Percentiles rank a stretch among this genome's conserved stretches.
Evolutionary conservation across 1,284 basidiomycete genomes (phyloP).

Genomic region (Fomitopsis palustris): DNA sequence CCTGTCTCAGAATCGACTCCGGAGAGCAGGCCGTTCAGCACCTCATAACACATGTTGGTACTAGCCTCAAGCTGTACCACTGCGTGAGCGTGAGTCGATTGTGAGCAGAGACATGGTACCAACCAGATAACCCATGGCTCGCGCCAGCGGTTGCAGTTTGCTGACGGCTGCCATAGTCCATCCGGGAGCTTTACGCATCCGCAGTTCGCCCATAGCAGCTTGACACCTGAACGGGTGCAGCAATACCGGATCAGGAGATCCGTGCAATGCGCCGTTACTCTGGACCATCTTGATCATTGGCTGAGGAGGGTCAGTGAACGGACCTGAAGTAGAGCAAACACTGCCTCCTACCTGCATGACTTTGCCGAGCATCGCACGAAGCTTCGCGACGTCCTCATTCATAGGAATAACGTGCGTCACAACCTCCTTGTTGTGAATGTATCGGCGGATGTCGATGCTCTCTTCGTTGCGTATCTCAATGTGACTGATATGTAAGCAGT

Average conservation of each 20-base stretch:
- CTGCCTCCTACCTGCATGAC: slow-evolving; percentile 67
- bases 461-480: slow-evolving; percentile 95
- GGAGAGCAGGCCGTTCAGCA: slow-evolving; percentile 44
- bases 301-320: slow-evolving; percentile 11
- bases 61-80: slow-evolving; percentile 73
- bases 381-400: slow-evolving; percentile 51
- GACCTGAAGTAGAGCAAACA: no score
- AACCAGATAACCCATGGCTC: slow-evolving; percentile 82
- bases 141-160: slow-evolving; percentile 47
- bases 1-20: slow-evolving; percentile 29
- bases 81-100: background rate
- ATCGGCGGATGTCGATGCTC: slow-evolving; percentile 84
- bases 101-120: background rate
- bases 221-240: slow-evolving; percentile 58
- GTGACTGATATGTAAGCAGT: slow-evolving; percentile 92
- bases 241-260: slow-evolving; percentile 36
- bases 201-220: slow-evolving; percentile 33
- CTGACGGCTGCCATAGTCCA: slow-evolving; percentile 13
- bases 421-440: slow-evolving; percentile 86
- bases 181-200: slow-evolving; percentile 29
- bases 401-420: slow-evolving; percentile 73
- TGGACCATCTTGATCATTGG: slow-evolving; percentile 29
- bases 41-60: slow-evolving; percentile 71
- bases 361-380: slow-evolving; percentile 56
- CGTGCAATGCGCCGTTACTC: slow-evolving; percentile 23